Percentiles rank a stretch among this genome's conserved stretches.
Evolutionary conservation across 495 filamentous ascomycete genomes (phyloP).

Genomic region (Tetracladium setigerum): DNA sequence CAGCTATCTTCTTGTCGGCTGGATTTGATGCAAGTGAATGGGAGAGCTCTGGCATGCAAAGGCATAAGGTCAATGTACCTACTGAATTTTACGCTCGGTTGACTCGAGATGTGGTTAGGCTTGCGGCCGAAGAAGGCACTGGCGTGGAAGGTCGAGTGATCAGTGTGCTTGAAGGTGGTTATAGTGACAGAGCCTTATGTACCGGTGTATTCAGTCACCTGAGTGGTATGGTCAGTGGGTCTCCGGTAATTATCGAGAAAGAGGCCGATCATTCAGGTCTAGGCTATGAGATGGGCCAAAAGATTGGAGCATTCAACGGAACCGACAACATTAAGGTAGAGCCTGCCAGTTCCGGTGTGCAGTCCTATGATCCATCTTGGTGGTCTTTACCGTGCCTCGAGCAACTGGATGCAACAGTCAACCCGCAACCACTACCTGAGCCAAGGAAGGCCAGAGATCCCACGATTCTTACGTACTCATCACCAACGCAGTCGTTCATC

Average conservation of each 20-base stretch:
- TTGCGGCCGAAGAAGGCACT: slow-evolving; percentile 74
- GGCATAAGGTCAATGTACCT: slow-evolving; percentile 89
- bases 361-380: slow-evolving; percentile 60
- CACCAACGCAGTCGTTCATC: slow-evolving; percentile 68
- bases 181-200: slow-evolving; percentile 82
- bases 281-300: slow-evolving; percentile 41
- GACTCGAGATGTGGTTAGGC: slow-evolving; percentile 69
- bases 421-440: slow-evolving; percentile 36
- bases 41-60: slow-evolving; percentile 87
- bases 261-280: slow-evolving; percentile 34
- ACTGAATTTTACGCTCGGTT: slow-evolving; percentile 94
- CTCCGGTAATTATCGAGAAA: slow-evolving; percentile 30
- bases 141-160: slow-evolving; percentile 77
- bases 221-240: slow-evolving; percentile 59
- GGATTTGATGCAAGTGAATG: slow-evolving; percentile 96
- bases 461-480: slow-evolving; percentile 55
- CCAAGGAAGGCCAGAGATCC: slow-evolving; percentile 44
- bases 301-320: slow-evolving; percentile 26
- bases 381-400: slow-evolving; percentile 65
- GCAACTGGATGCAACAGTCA: slow-evolving; percentile 50
- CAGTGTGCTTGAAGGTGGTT: slow-evolving; percentile 92
- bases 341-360: background rate
- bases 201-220: slow-evolving; percentile 86
- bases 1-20: slow-evolving; percentile 87
- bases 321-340: background rate